Percentiles rank a stretch among this genome's conserved stretches.
Evolutionary conservation across 1,139 yeast genomes (phyloP).

Genomic region (Candida mesenterica): DNA sequence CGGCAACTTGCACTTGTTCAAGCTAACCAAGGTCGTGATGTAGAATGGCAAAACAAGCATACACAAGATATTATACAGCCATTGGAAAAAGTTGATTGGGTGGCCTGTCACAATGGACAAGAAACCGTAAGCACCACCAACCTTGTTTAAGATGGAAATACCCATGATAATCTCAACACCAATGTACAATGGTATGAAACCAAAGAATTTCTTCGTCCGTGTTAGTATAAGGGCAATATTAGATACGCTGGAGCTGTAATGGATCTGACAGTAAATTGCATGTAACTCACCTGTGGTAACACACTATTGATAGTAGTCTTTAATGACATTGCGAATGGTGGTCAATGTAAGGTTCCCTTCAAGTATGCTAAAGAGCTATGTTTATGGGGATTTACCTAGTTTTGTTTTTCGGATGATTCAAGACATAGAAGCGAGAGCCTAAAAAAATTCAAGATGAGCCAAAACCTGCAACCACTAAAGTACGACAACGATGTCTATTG

Average conservation of each 20-base stretch:
- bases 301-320: constrained; percentile 8
- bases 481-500: constrained; percentile 8
- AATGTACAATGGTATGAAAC: constrained; percentile 70
- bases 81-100: constrained; percentile 77
- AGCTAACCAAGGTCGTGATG: constrained; percentile 53
- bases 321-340: constrained; percentile 4
- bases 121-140: constrained; percentile 85
- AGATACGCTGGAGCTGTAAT: no score
- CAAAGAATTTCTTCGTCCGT: constrained; percentile 47
- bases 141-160: constrained; percentile 78
- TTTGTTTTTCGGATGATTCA: no score
- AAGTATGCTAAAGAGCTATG: no score
- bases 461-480: constrained; percentile 1
- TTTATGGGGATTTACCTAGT: no score
- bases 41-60: constrained; percentile 65
- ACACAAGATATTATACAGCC: constrained; percentile 74
- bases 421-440: no score
- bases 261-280: no score
- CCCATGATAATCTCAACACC: constrained; percentile 88
- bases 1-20: constrained; percentile 23
- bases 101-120: constrained; percentile 88
- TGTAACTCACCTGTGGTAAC: constrained; percentile 12
- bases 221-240: constrained; percentile 6
- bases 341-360: no score
- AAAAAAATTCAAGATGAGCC: constrained; percentile 6